These are phyloP conservation scores for Boletus chippewaensis DNA, from an alignment of 1,284 basidiomycete genomes.

Conservation along the genomic window DNA sequence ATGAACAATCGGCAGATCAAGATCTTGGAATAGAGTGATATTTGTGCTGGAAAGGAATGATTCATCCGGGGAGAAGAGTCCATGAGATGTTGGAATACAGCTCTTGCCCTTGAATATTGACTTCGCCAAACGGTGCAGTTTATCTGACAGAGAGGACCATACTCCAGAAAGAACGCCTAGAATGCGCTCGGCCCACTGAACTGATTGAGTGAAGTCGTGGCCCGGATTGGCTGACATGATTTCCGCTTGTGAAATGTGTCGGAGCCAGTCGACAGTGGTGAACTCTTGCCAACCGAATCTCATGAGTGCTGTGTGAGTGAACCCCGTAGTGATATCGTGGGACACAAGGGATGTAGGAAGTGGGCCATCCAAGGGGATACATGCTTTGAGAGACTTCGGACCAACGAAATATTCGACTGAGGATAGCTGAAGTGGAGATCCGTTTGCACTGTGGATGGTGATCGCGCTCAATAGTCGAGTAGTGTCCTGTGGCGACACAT, in stretches of 20 bases:
- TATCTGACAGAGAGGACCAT: slow-evolving; percentile 50
- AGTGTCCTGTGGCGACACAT: not conserved
- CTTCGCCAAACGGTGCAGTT: slow-evolving; percentile 33
- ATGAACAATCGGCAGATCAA: slow-evolving; percentile 76
- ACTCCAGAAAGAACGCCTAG: slow-evolving; percentile 60
- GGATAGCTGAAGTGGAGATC: slow-evolving; percentile 35
- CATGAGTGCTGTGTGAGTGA: slow-evolving; percentile 49
- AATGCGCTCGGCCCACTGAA: slow-evolving; percentile 76
- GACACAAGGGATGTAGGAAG: slow-evolving; percentile 75
- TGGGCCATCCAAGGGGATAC: slow-evolving; percentile 54
- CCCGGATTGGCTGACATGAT: slow-evolving; percentile 37
- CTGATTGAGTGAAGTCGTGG: slow-evolving; percentile 59
- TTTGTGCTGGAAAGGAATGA: slow-evolving; percentile 84
- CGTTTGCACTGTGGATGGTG: not conserved
- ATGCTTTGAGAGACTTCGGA: slow-evolving; percentile 42
- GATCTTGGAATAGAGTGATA: slow-evolving; percentile 37
- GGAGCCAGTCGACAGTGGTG: slow-evolving; percentile 67
- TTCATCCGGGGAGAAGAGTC: slow-evolving; percentile 65
- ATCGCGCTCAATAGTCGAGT: not conserved
- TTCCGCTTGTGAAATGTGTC: slow-evolving; percentile 52
- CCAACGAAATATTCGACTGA: slow-evolving; percentile 69
- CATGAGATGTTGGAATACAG: slow-evolving; percentile 77
- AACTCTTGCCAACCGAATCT: slow-evolving; percentile 80
- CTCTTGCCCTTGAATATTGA: slow-evolving; percentile 54
- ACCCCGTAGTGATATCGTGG: slow-evolving; percentile 52